Base-by-base conservation (phyloP, 441 rosid genomes). In the Isatis lusitanica region DNA sequence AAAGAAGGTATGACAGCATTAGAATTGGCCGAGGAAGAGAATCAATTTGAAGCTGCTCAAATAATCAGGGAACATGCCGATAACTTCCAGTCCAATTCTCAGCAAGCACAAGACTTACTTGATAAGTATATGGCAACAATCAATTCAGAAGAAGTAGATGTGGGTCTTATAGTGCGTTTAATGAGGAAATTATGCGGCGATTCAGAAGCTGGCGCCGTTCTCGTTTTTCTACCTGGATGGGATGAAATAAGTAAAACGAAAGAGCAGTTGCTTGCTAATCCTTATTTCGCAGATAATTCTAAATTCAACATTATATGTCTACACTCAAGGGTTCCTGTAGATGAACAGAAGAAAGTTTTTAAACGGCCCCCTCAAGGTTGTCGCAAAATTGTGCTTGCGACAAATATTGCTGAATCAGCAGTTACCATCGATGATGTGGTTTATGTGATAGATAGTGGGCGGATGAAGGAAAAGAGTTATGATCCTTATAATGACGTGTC, bases 141-240 rank as follows among this genome's bases (percentile, higher is more conserved):
- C 48, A 81, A 93, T 66, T 81, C 92, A 28, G 94, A 87, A 51
- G 78, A 78, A 38, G 74, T 93, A 65, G 98, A 91, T 76, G 81
- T 79, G 75, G 80, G 81, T 73, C 98, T 91, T 51, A 81, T 93
- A 75, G 94, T 80, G 79, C 81, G 75, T 81, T 78, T 93, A 51
- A 44, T 93, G 35, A 85, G 63, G 83, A 90, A 90, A 78, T 84
- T 90, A 77, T 88, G 96, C 66, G 11, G 16, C 24, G 90, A 82
- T 79, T 90, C 96, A 17, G 57, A 78, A 75, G 91, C 80, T 70
- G 97, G 97, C 61, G 98, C 94, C 16, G 80, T 93, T 78, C 94
- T 93, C 74, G 88, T 93, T 78, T 93, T 93, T 79, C 91, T 90
- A 79, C 97, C 96, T n/a, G 98, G 97, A 55, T 93, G 97, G 98